Evolutionary conservation across 2,329 filamentous ascomycete genomes (phyloP), one percentile per base, ranked within the genome.

Genomic region (Aspergillus bombycis): DNA sequence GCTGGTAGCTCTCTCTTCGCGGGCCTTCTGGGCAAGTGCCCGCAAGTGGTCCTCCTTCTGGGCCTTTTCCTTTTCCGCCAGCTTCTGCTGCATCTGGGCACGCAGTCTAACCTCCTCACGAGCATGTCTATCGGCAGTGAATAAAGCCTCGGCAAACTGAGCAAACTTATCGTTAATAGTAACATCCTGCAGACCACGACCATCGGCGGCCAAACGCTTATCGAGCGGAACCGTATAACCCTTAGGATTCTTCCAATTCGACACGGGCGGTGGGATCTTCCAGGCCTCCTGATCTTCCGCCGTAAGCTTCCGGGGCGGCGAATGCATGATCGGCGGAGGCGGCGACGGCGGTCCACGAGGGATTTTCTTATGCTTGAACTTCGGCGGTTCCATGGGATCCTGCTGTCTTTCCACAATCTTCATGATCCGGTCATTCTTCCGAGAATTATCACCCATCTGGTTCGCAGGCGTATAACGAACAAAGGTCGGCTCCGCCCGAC

Each of bases 211-310:
- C 70, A 99, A 81, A 75, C 95, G 90, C 83, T 99, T 99, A 78
- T 99, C 95, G 58, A 99, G 79, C 0, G 95, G 93, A 1, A 99
- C 92, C 0, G 95, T 99, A 75, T 97, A 99, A 72, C 95, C 95
- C 82, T 98, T 98, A 1, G 94, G 92, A 77, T 99, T 99, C 86
- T 99, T 99, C 95, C 95, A 99, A 78, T 98, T 98, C 23, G 92
- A 96, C 2, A 99, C 90, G 0, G 94, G 92, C 2, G 94, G 93
- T 0, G 89, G 89, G 36, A 92, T 97, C 74, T 90, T 93, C 95
- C 95, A 99, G 63, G 92, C 92, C 78, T 98, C 95, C 78, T 98
- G 94, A 71, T 99, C 95, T 77, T 97, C 94, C 7, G 94, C 95
- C 1, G 95, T 99, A 65, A 99, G 85, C 75, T 98, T 99, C 66